Conservation (phyloP, 768 basidiomycete species). For the Tylopilus felleus region DNA sequence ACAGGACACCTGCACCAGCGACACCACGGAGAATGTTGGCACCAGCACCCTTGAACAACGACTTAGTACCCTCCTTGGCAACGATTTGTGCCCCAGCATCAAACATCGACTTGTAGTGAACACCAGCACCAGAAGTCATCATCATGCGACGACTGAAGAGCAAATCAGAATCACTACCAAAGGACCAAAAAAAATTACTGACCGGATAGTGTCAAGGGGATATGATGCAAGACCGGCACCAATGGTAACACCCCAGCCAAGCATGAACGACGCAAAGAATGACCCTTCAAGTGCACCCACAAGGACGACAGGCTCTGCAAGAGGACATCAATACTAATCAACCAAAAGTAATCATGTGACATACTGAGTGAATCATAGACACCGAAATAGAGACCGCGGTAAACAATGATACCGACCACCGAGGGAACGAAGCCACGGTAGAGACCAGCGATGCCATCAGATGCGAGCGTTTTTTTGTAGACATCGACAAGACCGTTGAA, state of each 20-base stretch:
- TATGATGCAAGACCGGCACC: conserved; percentile 99
- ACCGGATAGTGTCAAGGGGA: conserved; percentile 90
- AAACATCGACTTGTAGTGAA: conserved; percentile 99
- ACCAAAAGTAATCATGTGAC: conserved; percentile 36
- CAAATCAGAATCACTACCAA: conserved; percentile 9
- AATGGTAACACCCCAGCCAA: conserved; percentile 99
- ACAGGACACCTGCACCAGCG: conserved; percentile 99
- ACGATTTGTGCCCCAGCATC: conserved; percentile 94
- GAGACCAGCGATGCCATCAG: conserved; percentile 97
- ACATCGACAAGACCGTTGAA: conserved; percentile 99
- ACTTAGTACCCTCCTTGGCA: conserved; percentile 92
- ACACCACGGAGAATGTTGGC: conserved; percentile 97
- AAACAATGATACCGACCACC: conserved; percentile 98
- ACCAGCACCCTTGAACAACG: conserved; percentile 99
- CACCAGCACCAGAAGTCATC: conserved; percentile 97
- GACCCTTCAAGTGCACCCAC: conserved; percentile 93
- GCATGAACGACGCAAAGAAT: conserved; percentile 94
- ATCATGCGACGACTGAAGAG: conserved; percentile 96
- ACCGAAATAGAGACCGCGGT: conserved; percentile 99
- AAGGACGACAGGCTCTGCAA: conserved; percentile 90
- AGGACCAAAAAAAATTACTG: not conserved
- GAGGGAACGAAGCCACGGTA: conserved; percentile 99
- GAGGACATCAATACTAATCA: conserved; percentile 21
- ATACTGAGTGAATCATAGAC: conserved; percentile 90
- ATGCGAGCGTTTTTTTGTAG: conserved; percentile 94